These are phyloP conservation scores for Talaromyces sp. DNA, from an alignment of 2,329 filamentous ascomycete genomes.

Conservation along the genomic window DNA sequence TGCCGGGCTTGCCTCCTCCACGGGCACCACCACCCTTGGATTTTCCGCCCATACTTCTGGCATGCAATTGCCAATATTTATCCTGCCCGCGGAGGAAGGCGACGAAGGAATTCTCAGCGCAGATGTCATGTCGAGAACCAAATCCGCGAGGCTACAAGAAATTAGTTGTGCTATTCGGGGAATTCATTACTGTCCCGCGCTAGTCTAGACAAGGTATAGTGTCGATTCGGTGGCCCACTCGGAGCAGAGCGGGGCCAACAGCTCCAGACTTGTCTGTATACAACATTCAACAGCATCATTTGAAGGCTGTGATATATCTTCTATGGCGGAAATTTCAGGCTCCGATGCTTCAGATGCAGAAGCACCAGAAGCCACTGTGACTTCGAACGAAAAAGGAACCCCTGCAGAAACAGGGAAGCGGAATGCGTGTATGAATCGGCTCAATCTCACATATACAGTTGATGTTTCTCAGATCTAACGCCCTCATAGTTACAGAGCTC, in stretches of 20 bases:
- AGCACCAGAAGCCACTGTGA: conserved; percentile 3
- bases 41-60: conserved; percentile 35
- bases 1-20: conserved; percentile 36
- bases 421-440: conserved; percentile 30
- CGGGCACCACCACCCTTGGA: conserved; percentile 33
- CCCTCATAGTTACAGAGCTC: conserved; percentile 47
- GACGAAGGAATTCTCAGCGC: not conserved
- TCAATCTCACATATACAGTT: not conserved
- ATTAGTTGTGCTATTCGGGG: not conserved
- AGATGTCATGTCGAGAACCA: not conserved
- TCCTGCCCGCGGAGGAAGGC: conserved; percentile 21
- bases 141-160: not conserved
- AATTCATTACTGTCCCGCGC: conserved; percentile 23
- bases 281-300: not conserved
- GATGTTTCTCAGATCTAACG: not conserved
- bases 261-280: not conserved
- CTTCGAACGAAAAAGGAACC: conserved; percentile 1
- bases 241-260: not conserved
- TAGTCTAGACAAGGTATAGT: conserved; percentile 21
- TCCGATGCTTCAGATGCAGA: conserved; percentile 11
- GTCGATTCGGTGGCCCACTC: not conserved
- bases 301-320: not conserved
- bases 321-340: conserved; percentile 19
- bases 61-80: conserved; percentile 4
- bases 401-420: conserved; percentile 24